These are phyloP conservation scores for Clitoria ternatea DNA, from an alignment of 306 rosid species.

Conservation along the genomic window DNA sequence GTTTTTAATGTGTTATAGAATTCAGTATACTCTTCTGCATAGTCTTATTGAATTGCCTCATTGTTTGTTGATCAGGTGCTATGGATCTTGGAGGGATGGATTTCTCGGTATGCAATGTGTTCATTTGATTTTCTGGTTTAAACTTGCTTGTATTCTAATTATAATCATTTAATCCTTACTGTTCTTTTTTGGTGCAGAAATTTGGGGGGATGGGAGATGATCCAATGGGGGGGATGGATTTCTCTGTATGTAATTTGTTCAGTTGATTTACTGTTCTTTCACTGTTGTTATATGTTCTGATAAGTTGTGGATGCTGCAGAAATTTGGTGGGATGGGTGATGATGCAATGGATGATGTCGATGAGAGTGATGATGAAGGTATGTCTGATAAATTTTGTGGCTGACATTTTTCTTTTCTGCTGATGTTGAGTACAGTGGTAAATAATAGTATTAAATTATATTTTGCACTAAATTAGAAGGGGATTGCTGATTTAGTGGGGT, in stretches of 20 bases:
- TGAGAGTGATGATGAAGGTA: slow-evolving; percentile 76
- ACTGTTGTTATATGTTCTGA: not conserved
- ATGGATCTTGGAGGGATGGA: slow-evolving; percentile 91
- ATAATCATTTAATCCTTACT: slow-evolving; percentile 6
- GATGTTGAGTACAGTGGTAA: too few relatives aligned
- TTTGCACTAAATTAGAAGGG: too few relatives aligned
- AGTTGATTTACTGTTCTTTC: not conserved
- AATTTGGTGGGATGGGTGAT: slow-evolving; percentile 66
- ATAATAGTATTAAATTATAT: too few relatives aligned
- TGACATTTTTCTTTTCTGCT: not conserved
- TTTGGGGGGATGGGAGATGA: slow-evolving; percentile 60
- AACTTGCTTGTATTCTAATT: not conserved
- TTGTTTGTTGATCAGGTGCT: slow-evolving; percentile 43
- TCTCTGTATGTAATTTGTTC: slow-evolving; percentile 63
- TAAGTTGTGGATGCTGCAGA: slow-evolving; percentile 44
- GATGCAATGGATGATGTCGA: slow-evolving; percentile 61
- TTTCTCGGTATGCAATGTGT: slow-evolving; percentile 69
- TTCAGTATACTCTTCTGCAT: not conserved
- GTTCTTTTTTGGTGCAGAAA: slow-evolving; percentile 49
- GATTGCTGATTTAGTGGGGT: too few relatives aligned
- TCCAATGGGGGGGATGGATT: slow-evolving; percentile 84
- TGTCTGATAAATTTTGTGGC: not conserved
- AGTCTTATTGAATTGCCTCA: not conserved
- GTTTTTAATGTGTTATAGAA: not conserved
- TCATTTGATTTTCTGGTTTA: not conserved